Base-by-base conservation (phyloP, 1,139 yeast species). In the Candida sp. region DNA sequence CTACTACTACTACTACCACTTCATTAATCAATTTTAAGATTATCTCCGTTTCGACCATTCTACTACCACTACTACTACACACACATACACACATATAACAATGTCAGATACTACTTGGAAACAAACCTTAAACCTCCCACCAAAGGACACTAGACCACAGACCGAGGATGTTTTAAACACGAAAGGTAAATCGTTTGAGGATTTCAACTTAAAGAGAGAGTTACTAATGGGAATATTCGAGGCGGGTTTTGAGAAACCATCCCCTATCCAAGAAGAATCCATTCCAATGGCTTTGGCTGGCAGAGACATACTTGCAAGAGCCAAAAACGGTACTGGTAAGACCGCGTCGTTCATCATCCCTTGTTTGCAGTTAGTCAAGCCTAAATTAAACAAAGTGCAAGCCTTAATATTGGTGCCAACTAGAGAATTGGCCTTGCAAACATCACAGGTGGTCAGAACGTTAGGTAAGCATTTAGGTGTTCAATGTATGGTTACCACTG, bases 311-410 rank as follows among this genome's bases (percentile, higher is more conserved):
- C 82, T 94, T 59, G 99, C 99, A 12, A 85, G 99, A 74, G 99
- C 99, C 46, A 96, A 94, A 70, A 96, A 96, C 70, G 99, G 99
- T 59, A 94, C 99, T 1, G 99, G 99, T 62, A 94, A 94, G 69
- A 94, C 99, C 6, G 99, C 98, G 1, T 96, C 99, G 7, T 94
- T 94, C 69, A 87, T 88, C 46, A 90, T 91, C 62, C 97, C 98
- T 37, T 82, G 93, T 43, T 81, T 91, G 62, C 96, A 91, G 69
- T 86, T 85, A 65, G 79, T 90, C 56, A 90, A 93, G 71, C 94
- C 98, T 48, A 90, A 90, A 67, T 63, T 86, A 49, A 83, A 87
- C 70, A 88, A 90, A 67, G 90, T 92, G 61, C 99, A 94, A 71
- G 93, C 96, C 6, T 81, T 92, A 57, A 88, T 92, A 55, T 80